Evolutionary conservation across 2,329 filamentous ascomycete genomes (phyloP).

Genomic region (Beauveria sp.): DNA sequence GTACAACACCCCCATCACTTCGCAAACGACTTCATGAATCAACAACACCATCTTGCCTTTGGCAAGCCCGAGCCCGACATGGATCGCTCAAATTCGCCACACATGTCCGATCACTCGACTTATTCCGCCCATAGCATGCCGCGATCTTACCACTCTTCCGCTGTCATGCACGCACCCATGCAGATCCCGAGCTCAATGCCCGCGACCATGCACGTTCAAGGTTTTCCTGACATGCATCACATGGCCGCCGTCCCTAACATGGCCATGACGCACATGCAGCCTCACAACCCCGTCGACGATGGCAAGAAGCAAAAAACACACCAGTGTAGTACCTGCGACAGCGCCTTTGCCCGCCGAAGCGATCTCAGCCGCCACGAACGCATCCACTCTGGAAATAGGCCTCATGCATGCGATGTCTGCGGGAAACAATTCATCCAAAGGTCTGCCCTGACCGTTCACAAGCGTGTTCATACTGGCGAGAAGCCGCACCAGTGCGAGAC

Average conservation of each 20-base stretch:
- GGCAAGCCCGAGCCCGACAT: constrained; percentile 33
- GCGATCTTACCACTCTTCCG: constrained; percentile 46
- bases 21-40: constrained; percentile 24
- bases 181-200: constrained; percentile 38
- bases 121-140: constrained; percentile 43
- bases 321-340: constrained; percentile 81
- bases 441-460: constrained; percentile 89
- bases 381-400: constrained; percentile 85
- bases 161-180: constrained; percentile 42
- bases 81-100: constrained; percentile 50
- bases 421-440: constrained; percentile 97
- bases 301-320: constrained; percentile 57
- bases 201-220: constrained; percentile 35
- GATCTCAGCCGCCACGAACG: constrained; percentile 93
- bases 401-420: constrained; percentile 90
- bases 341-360: constrained; percentile 87
- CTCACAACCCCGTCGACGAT: constrained; percentile 18
- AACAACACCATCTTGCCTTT: constrained; percentile 24
- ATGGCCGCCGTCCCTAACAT: constrained; percentile 32
- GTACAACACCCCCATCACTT: constrained; percentile 24
- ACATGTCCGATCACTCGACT: constrained; percentile 52
- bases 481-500: constrained; percentile 97
- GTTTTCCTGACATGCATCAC: constrained; percentile 28
- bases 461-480: constrained; percentile 92
- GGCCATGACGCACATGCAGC: constrained; percentile 30